Evolutionary conservation across 2,329 filamentous ascomycete species (phyloP), one percentile per base, ranked within the genome.

Genomic region (Chaetothyriales sp.): DNA sequence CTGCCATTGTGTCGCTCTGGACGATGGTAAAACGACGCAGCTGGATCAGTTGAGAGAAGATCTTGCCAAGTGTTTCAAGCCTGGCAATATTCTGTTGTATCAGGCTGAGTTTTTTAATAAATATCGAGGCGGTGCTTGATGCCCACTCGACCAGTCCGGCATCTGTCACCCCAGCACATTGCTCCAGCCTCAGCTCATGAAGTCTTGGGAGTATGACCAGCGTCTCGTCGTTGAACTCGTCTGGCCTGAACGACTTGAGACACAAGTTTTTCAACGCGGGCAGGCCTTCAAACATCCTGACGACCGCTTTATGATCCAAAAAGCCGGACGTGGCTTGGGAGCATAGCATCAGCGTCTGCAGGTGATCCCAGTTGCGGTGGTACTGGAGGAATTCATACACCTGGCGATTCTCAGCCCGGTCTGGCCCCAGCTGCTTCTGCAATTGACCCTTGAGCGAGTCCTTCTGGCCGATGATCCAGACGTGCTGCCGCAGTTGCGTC

Each of bases 191-290:
- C 10, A 80, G 65, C 36, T 67, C 65, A 9, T 80, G 61, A 1
- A 70, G 51, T 1, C 76, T 75, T 12, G 80, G 62, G 28, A 75
- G 70, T 12, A 51, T 48, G 25, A 75, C 67, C 32, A 81, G 62
- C 2, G 75, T 73, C 43, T 69, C 66, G 57, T 79, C 73, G 18
- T 74, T 71, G 55, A 80, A 80, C 44, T 77, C 74, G 36, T 72
- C 66, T 12, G 68, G 65, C 51, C 73, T 66, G 42, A 80, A 72
- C 43, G 70, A 70, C n/a, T 74, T 73, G 22, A 80, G 64, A 47
- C 72, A 74, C 8, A 80, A 67, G 58, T 79, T 68, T 43, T 69
- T 69, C 44, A 81, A 62, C 0, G 68, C 67, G 0, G 75, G 75
- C 15, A 79, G 63, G 22, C 72, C 67, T 49, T 72, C 69, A 39